These are phyloP conservation scores for Lenwebbia sp. DNA, from an alignment of 345 rosid genomes.

Conservation along the genomic window DNA sequence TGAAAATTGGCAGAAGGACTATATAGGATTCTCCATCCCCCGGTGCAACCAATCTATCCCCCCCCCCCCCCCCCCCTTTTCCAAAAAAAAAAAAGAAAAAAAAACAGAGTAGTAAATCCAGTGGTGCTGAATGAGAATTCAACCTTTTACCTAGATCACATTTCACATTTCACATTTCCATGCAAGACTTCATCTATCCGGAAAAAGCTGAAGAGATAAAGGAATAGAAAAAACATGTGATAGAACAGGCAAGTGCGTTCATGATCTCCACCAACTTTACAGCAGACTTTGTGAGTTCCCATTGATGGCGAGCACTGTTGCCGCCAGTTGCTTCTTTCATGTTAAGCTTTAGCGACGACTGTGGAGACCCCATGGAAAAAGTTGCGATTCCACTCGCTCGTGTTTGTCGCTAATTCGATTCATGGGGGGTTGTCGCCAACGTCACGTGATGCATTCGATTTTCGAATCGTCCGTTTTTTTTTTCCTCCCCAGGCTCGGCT, in stretches of 20 bases:
- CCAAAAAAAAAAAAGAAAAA: too few species aligned
- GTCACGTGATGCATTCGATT: background rate
- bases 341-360: background rate
- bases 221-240: background rate
- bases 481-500: too few species aligned
- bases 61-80: too few species aligned
- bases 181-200: background rate
- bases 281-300: background rate
- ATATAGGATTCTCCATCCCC: background rate
- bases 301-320: background rate
- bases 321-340: background rate
- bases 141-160: background rate
- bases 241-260: background rate
- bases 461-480: background rate
- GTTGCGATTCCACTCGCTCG: background rate
- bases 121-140: background rate
- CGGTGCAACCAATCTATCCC: background rate
- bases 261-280: background rate
- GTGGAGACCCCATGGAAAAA: background rate
- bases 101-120: background rate
- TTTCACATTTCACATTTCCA: background rate
- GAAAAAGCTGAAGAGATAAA: background rate
- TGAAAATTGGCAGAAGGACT: rapidly evolving
- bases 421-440: background rate
- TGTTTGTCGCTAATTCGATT: background rate